phyloP scores from a whole-genome alignment of 176 grass and related monocot genomes.

The maize (Zea mays) region DNA sequence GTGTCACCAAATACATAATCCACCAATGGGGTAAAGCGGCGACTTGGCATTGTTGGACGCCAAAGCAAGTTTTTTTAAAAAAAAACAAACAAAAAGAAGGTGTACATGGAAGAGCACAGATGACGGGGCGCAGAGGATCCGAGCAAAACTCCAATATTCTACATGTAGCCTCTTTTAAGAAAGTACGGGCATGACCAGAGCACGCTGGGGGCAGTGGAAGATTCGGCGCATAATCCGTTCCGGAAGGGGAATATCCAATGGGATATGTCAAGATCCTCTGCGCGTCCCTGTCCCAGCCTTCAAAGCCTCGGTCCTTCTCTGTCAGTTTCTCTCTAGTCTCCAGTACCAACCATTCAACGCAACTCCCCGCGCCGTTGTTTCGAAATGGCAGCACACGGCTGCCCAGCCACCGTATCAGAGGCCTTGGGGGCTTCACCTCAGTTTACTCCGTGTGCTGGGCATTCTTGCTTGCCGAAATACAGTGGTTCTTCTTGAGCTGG shows the following conservation, averaged over 20 bases:
- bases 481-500: neutral
- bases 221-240: conserved; percentile 46
- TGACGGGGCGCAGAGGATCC: neutral
- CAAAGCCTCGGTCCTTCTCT: neutral
- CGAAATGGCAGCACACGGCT: too few species aligned
- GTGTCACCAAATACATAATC: neutral
- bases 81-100: neutral
- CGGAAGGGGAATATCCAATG: conserved; percentile 44
- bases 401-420: too few species aligned
- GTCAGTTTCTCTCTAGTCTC: neutral
- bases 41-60: neutral
- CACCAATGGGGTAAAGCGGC: neutral
- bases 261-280: conserved; percentile 53
- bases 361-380: too few species aligned
- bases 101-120: neutral
- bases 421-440: too few species aligned
- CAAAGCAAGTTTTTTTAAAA: too few species aligned
- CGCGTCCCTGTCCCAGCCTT: conserved; percentile 25
- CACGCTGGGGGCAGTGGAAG: conserved; percentile 33
- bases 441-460: too few species aligned
- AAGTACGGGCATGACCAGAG: neutral
- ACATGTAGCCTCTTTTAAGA: neutral
- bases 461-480: neutral
- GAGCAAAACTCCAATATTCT: neutral
- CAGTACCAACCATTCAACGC: neutral